Base-by-base conservation (phyloP, 768 basidiomycete genomes). In the Coprinellus aureogranulatus region DNA sequence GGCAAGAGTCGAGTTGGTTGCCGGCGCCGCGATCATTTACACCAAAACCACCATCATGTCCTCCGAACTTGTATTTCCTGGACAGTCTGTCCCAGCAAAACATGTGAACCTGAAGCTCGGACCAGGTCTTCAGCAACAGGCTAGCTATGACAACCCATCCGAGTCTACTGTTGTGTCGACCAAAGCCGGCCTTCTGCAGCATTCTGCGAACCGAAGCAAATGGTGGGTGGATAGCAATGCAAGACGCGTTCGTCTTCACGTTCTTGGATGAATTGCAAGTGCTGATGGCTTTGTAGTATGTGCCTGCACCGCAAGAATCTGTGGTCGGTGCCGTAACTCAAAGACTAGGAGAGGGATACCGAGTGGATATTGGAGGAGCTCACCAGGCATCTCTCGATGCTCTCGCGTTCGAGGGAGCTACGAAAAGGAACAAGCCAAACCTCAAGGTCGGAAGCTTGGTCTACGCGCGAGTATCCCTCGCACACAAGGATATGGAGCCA, bases 401-500 rank as follows among this genome's bases (percentile, higher is more conserved):
- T 0, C 81, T 98, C 28, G 94, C 97, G 2, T 99, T 99, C 68
- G 96, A 98, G 69, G 90, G 94, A 2, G 97, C 94, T 10, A 92
- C 93, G 23, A 98, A 96, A 77, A 75, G 97, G 61, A 98, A 91
- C 67, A 89, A 87, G 70, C 96, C 96, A 27, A 93, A 92, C 71
- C 80, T 99, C 57, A 98, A 95, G 78, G 87, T 98, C 46, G 96
- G 96, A 27, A 84, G 89, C 3, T 73, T 98, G 30, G 82, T 99
- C 1, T 98, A 96, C 69, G 94, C 94, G 0, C 85, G 95, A 25
- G 88, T 99, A 28, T 94, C 94, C 14, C 76, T 96, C 22, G 94
- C 97, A 4, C 93, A 95, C 67, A 91, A 94, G 66, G 95, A 98
- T 70, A 95, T 98, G 91, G 97, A 99, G 54, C 95, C 97, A 1